phyloP scores from a whole-genome alignment of 2,329 filamentous ascomycete species.

The Xylaria sp. region DNA sequence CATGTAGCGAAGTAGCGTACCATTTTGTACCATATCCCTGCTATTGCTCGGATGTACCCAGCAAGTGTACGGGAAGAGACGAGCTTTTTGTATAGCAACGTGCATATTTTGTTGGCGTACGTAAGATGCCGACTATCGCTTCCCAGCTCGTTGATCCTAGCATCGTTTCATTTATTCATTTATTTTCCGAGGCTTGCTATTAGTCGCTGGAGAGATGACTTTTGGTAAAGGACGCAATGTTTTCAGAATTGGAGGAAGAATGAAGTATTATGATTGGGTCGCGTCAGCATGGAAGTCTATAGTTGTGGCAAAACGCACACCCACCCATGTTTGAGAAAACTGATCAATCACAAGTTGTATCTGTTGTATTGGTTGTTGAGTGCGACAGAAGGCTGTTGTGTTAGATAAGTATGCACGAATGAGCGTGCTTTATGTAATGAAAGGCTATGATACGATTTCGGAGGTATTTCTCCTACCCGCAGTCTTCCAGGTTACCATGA shows the following conservation, averaged over 20 bases:
- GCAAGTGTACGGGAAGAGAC: neutral
- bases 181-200: no score
- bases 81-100: neutral
- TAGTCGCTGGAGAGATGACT: no score
- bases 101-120: neutral
- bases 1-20: neutral
- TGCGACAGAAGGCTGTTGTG: neutral
- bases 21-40: neutral
- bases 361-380: neutral
- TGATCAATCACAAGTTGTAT: conserved; percentile 16
- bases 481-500: neutral
- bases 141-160: no score
- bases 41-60: neutral
- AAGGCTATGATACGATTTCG: neutral
- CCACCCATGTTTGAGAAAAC: neutral
- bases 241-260: neutral
- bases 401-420: neutral
- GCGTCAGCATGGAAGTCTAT: neutral
- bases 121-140: no score
- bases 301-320: neutral
- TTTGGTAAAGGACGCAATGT: neutral
- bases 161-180: no score
- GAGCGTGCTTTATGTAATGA: neutral
- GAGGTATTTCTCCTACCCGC: neutral
- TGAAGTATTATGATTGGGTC: neutral